A percentile compares a stretch with the other conserved stretches of the same genome.
Evolutionary conservation across 192 early-diverging fungal species (phyloP).

Genomic region (Haplosporangium gracile): DNA sequence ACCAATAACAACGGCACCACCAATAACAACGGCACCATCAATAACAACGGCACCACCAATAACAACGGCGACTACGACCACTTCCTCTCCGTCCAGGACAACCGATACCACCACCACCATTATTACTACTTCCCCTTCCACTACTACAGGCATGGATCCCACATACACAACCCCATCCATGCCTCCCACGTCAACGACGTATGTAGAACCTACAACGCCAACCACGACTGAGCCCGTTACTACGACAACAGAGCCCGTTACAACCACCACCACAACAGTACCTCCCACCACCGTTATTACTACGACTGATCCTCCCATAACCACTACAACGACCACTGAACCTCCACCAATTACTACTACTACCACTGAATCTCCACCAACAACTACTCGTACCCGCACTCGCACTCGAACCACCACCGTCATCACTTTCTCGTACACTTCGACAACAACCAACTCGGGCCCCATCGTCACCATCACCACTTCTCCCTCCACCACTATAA

Average conservation of each 20-base stretch:
- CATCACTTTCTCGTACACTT: background rate
- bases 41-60: too few species aligned
- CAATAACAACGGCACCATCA: too few species aligned
- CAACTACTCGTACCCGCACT: background rate
- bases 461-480: background rate
- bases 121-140: background rate
- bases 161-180: background rate
- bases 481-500: slow-evolving; percentile 7
- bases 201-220: background rate
- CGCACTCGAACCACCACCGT: background rate
- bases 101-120: background rate
- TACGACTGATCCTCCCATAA: background rate
- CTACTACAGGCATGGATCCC: background rate
- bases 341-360: background rate
- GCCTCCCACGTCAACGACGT: background rate
- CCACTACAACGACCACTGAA: slow-evolving; percentile 1
- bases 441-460: background rate
- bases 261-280: slow-evolving; percentile 5
- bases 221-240: slow-evolving; percentile 5
- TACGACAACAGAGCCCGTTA: background rate
- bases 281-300: slow-evolving; percentile 1
- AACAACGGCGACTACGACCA: too few species aligned
- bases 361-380: background rate
- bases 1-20: background rate
- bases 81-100: background rate